phyloP scores from a whole-genome alignment of 1,284 basidiomycete genomes.

The Cutaneotrichosporon sp. region DNA sequence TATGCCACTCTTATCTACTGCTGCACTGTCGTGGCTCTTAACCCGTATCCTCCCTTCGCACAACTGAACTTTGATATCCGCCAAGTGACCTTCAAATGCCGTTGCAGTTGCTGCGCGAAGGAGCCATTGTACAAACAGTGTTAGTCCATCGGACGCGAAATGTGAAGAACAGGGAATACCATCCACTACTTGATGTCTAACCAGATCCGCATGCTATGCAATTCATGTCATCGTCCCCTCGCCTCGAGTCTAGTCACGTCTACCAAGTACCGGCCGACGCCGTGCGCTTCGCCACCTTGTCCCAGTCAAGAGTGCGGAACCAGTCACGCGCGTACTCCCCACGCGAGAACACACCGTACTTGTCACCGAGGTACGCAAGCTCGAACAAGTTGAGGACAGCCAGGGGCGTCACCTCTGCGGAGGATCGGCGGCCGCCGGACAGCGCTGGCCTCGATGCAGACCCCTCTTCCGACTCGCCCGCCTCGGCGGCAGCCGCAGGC shows the following conservation, averaged over 20 bases:
- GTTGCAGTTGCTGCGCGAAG: no score
- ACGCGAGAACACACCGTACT: slow-evolving; percentile 91
- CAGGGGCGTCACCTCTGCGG: slow-evolving; percentile 25
- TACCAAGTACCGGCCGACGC: slow-evolving; percentile 12
- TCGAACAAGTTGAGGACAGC: slow-evolving; percentile 84
- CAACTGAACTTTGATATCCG: neutral
- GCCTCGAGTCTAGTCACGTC: neutral
- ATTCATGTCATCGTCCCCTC: slow-evolving; percentile 15
- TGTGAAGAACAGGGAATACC: no score
- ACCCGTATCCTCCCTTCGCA: neutral
- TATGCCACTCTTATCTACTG: no score
- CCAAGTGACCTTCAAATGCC: no score
- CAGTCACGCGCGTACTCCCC: slow-evolving; percentile 83
- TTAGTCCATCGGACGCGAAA: no score
- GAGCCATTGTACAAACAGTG: no score
- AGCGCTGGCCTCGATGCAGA: neutral
- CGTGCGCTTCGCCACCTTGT: slow-evolving; percentile 52
- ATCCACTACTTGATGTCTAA: no score
- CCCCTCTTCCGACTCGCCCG: neutral
- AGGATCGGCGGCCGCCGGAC: neutral
- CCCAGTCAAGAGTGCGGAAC: slow-evolving; percentile 86
- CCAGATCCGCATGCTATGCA: no score
- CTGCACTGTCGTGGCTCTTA: no score
- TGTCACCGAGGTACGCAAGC: slow-evolving; percentile 82
- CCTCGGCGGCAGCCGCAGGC: neutral